Percentiles rank a stretch among this genome's conserved stretches.
Conservation (phyloP, 441 rosid genomes). For the Francoa sonchifolia region DNA sequence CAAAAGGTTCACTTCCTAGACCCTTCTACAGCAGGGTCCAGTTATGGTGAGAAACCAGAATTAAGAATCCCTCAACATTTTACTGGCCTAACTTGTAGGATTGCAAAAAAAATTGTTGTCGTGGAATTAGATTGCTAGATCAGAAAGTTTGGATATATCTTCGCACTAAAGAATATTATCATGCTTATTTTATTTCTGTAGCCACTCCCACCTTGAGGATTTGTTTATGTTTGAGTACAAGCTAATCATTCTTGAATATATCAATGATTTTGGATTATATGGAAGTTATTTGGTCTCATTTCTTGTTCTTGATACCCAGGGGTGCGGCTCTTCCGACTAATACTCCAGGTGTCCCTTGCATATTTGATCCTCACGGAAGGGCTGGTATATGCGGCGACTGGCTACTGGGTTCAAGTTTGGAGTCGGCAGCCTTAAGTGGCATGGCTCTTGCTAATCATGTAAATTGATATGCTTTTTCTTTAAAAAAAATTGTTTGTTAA, state of each 20-base stretch:
- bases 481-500: no score
- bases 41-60: slow-evolving; percentile 42
- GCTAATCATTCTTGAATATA: no score
- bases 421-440: slow-evolving; percentile 86
- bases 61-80: no score
- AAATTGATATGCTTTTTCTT: slow-evolving; percentile 4
- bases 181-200: no score
- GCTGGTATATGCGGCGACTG: slow-evolving; percentile 94
- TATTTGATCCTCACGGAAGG: slow-evolving; percentile 80
- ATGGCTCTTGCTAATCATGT: slow-evolving; percentile 71
- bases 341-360: slow-evolving; percentile 54
- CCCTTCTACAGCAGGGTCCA: slow-evolving; percentile 52
- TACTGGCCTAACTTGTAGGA: no score
- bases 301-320: slow-evolving; percentile 23
- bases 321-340: slow-evolving; percentile 88
- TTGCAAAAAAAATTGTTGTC: no score
- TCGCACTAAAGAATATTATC: no score
- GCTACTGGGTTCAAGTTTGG: slow-evolving; percentile 73
- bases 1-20: slow-evolving; percentile 45
- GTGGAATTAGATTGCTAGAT: no score
- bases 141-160: no score
- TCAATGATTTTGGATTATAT: neutral
- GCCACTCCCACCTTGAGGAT: no score
- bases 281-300: neutral
- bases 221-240: no score